These are phyloP conservation scores for Ceratocystis diversiconidia DNA, from an alignment of 2,329 filamentous ascomycete genomes.

Conservation along the genomic window DNA sequence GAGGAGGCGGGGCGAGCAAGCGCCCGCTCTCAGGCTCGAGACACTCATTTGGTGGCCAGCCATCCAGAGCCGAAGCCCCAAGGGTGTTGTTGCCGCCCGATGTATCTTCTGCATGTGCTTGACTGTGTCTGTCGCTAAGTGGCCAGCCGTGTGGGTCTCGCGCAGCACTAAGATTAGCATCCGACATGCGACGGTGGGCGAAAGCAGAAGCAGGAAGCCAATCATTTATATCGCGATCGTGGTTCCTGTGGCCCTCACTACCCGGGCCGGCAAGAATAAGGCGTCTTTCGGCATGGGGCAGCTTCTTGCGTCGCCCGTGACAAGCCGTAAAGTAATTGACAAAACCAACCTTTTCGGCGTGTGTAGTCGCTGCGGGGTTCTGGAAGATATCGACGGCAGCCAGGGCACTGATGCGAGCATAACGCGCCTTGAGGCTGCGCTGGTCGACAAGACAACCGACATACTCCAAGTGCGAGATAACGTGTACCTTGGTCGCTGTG, in stretches of 20 bases:
- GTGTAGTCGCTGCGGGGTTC: constrained; percentile 16
- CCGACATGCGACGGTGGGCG: background rate
- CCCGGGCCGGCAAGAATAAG: background rate
- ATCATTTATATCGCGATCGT: background rate
- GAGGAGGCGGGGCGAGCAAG: background rate
- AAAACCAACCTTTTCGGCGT: constrained; percentile 48
- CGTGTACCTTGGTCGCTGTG: constrained; percentile 55
- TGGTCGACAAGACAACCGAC: constrained; percentile 70
- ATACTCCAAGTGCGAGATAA: constrained; percentile 72
- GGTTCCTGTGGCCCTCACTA: background rate
- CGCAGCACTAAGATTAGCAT: background rate
- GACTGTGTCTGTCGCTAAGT: no score
- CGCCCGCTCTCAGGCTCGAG: background rate
- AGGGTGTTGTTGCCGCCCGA: no score
- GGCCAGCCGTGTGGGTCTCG: background rate
- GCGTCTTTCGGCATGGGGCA: background rate
- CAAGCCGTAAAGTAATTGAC: constrained; percentile 86
- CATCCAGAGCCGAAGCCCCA: no score
- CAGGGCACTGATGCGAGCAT: constrained; percentile 52
- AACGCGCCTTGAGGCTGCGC: constrained; percentile 52
- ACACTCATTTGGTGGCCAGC: background rate
- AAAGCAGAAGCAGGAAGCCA: no score
- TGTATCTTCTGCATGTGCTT: no score
- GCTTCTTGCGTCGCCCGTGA: constrained; percentile 41
- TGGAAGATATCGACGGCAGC: constrained; percentile 52